Base-by-base conservation (phyloP, 1,284 basidiomycete species). In the Pseudozyma sp. region DNA sequence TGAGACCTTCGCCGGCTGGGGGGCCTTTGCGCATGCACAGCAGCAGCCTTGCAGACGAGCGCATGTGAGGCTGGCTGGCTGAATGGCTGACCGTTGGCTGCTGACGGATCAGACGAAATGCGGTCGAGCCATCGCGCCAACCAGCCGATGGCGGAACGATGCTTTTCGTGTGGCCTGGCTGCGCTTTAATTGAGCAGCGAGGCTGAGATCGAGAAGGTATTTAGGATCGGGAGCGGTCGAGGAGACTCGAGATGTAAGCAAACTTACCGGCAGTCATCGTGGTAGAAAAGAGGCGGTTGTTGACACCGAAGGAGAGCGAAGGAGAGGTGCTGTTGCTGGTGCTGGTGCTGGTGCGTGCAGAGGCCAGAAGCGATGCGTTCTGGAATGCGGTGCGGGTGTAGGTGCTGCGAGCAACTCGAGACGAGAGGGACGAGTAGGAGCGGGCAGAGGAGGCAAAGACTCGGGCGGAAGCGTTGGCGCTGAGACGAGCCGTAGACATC, bases 191-290 rank as follows among this genome's bases (percentile, higher is more conserved):
- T 17, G 43, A 17, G 43, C 17, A 33, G 33, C 10, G 7, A 37
- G 35, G 24, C 24, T 24, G 24, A 4, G 24, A 24, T 1, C 5
- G 35, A 37, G 14, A 4, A 37, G 35, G 5, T 4, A 5, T 37
- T 9, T 37, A 2, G n/a, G 10, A 24, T 31, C 7, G 35, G 19
- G 24, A 24, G 24, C 24, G 24, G 24, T 24, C 24, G 24, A 24
- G 24, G 24, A 24, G 24, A 24, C 2, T 37, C 0, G 35, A 53
- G 43, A 4, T 16, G 34, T 39, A 35, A 17, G 5, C 19, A 14
- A 16, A 68, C 70, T 60, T 68, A 73, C 70, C 70, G 45, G 57
- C 40, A 45, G 65, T 40, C 70, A 73, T 73, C 49, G 65, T 68
- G 60, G 65, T 64, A 7, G 70, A 65, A 37, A 73, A 73, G 11